phyloP scores from a whole-genome alignment of 2,329 filamentous ascomycete genomes.

The Rhinocladiella mackenziei region DNA sequence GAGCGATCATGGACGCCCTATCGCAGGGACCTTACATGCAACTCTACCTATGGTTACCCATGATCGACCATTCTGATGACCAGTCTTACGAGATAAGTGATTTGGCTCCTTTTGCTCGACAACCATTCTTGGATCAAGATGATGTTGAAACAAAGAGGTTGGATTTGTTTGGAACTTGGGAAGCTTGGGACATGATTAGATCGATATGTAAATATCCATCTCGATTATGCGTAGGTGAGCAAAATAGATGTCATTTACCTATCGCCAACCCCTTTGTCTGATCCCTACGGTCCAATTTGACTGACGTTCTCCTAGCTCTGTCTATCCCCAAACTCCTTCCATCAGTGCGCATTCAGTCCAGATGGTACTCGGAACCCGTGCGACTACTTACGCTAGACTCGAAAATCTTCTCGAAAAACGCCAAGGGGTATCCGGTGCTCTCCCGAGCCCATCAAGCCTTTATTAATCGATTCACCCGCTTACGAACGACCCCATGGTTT shows the following conservation, averaged over 20 bases:
- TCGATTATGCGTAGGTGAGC: constrained; percentile 78
- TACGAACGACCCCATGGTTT: constrained; percentile 57
- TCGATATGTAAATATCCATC: constrained; percentile 79
- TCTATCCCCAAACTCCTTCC: constrained; percentile 58
- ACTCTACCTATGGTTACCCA: constrained; percentile 75
- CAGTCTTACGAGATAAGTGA: constrained; percentile 45
- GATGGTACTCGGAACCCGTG: constrained; percentile 62
- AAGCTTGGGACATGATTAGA: constrained; percentile 86
- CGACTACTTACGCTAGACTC: constrained; percentile 53
- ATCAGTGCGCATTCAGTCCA: constrained; percentile 51
- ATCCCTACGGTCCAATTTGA: not conserved
- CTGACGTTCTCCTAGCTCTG: constrained; percentile 44
- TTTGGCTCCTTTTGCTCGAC: constrained; percentile 42
- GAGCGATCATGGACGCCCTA: constrained; percentile 76
- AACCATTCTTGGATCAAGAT: constrained; percentile 36
- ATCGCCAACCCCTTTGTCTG: not conserved
- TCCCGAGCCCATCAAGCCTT: constrained; percentile 56
- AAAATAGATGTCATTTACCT: constrained; percentile 12
- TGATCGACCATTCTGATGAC: constrained; percentile 69
- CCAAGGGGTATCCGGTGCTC: constrained; percentile 56
- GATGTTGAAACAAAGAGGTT: constrained; percentile 46
- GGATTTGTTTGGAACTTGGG: constrained; percentile 79
- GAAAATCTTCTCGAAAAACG: constrained; percentile 55
- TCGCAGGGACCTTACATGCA: constrained; percentile 70
- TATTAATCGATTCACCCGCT: constrained; percentile 55